These are phyloP conservation scores for Penicillium verrucosum DNA, from an alignment of 2,329 filamentous ascomycete species.

Conservation along the genomic window DNA sequence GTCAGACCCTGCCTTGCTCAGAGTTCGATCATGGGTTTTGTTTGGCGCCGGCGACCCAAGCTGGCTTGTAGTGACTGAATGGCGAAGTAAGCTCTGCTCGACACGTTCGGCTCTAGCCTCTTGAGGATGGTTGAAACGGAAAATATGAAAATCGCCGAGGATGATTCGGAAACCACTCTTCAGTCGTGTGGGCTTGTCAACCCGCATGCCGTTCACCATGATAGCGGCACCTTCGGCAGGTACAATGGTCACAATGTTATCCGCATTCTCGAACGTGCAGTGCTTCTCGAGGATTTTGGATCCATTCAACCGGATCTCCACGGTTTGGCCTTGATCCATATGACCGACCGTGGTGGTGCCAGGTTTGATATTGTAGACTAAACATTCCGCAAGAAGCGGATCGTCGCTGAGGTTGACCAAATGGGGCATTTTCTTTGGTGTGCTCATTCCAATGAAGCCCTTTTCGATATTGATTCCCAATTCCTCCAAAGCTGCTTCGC, in stretches of 20 bases:
- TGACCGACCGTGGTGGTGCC: constrained; percentile 93
- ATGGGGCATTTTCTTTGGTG: constrained; percentile 99
- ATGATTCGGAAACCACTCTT: constrained; percentile 94
- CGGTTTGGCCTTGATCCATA: constrained; percentile 76
- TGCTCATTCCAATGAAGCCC: constrained; percentile 90
- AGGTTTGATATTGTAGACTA: constrained; percentile 97
- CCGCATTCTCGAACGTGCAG: constrained; percentile 88
- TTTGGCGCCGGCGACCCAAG: constrained; percentile 62
- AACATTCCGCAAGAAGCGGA: constrained; percentile 87
- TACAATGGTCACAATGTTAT: constrained; percentile 87
- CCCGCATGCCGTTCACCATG: constrained; percentile 94
- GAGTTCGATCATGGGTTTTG: constrained; percentile 71
- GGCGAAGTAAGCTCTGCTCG: constrained; percentile 80
- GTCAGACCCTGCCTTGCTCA: constrained; percentile 76
- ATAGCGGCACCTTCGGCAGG: constrained; percentile 90
- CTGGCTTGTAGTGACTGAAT: constrained; percentile 66
- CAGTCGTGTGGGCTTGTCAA: constrained; percentile 78
- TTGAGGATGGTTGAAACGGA: constrained; percentile 96
- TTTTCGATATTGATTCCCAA: constrained; percentile 99
- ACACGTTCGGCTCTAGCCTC: constrained; percentile 90
- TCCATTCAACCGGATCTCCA: constrained; percentile 90
- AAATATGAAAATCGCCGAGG: constrained; percentile 96
- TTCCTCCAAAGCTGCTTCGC: constrained; percentile 91
- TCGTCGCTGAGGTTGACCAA: constrained; percentile 96
- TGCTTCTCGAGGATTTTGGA: constrained; percentile 90